Base-by-base conservation (phyloP, 768 basidiomycete species). In the Auriculariales sp. region DNA sequence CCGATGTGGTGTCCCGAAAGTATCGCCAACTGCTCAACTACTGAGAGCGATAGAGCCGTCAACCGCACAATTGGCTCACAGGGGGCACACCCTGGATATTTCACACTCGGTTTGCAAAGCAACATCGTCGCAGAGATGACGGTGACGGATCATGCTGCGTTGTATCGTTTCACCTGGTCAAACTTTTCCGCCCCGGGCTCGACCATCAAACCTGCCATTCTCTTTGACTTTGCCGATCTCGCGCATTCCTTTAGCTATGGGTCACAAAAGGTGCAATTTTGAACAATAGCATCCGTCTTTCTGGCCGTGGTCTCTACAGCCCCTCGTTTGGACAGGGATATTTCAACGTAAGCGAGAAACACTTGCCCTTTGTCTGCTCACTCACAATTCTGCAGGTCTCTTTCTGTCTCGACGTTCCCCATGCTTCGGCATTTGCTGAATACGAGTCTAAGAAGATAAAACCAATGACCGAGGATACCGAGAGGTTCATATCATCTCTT, bases 211-310 rank as follows among this genome's bases (percentile, higher is more conserved):
- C 48, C 49, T 19, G 42, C 53, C 27, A 25, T 54, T 17, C 44
- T 55, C 11, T 49, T 55, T 44, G 54, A 55, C 24, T n/a, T n/a
- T n/a, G 47, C 54, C 46, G 54, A 55, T 34, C 36, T 55, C 3
- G 49, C 51, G 17, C 54, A 52, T 31, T 52, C 52, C n/a, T 55
- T 52, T 29, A 51, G 50, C 17, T 51, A 52, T 27, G 47, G 42
- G 28, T 48, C 48, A 17, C 24, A 34, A 4, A 35, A 36, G 2
- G 28, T 25, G 17, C 5, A 52, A 28, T 17, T 42, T 24, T n/a
- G 2, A 42, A 48, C 32, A n/a, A n/a, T n/a, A 34, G 32, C 15
- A 49, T 51, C 10, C 54, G 54, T 31, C 28, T 55, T 14, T 49
- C 48, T 3, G 54, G 54, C 2, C 19, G 27, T 14, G 54, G 54